Conservation (phyloP, 2,329 filamentous ascomycete genomes). For the Fusarium brevicatenulatum region DNA sequence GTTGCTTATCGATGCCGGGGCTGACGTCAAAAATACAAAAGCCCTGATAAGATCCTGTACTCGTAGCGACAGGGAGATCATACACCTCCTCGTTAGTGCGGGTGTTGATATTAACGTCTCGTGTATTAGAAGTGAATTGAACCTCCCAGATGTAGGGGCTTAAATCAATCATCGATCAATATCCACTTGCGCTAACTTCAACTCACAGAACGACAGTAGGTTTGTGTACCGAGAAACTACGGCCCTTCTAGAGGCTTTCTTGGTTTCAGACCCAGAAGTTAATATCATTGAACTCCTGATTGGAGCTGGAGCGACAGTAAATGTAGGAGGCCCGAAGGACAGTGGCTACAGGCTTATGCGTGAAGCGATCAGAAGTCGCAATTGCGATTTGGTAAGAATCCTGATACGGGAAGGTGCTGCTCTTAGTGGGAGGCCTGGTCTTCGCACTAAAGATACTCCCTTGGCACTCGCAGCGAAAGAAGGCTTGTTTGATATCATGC, state of each 20-base stretch:
- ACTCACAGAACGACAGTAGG: rapidly evolving
- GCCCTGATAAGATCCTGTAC: not conserved
- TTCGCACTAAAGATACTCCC: rapidly evolving
- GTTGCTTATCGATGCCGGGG: not conserved
- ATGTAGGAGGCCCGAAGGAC: rapidly evolving
- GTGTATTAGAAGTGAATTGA: too few species aligned
- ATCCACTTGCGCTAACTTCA: rapidly evolving
- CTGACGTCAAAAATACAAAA: rapidly evolving
- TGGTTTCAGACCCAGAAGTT: rapidly evolving
- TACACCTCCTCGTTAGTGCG: not conserved
- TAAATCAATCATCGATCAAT: rapidly evolving
- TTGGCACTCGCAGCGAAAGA: rapidly evolving
- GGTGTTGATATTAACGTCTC: not conserved
- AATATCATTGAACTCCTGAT: not conserved
- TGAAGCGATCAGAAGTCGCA: rapidly evolving
- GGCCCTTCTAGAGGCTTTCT: not conserved
- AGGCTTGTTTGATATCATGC: not conserved
- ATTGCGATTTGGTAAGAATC: not conserved
- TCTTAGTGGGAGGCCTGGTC: rapidly evolving
- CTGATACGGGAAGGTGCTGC: rapidly evolving
- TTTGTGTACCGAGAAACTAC: rapidly evolving
- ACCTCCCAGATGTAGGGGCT: not conserved
- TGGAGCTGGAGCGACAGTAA: rapidly evolving
- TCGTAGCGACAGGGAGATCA: not conserved
- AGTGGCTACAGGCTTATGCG: not conserved